These are phyloP conservation scores for Alternaria atra DNA, from an alignment of 2,329 filamentous ascomycete genomes.

Conservation along the genomic window DNA sequence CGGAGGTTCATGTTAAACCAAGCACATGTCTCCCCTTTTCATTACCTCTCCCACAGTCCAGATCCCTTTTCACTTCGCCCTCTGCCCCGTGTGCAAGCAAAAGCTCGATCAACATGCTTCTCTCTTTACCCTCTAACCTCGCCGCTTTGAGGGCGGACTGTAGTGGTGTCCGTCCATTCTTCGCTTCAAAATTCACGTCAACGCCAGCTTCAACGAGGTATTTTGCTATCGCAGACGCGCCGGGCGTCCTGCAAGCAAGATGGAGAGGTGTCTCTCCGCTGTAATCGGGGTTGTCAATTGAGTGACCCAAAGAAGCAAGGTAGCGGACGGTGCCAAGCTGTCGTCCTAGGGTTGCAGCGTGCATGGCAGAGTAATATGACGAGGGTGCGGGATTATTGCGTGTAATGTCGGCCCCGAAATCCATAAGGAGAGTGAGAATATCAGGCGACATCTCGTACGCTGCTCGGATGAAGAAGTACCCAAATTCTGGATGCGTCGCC, in stretches of 20 bases:
- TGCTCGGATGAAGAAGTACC: slow-evolving; percentile 40
- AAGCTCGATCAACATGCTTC: slow-evolving; percentile 42
- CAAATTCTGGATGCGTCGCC: slow-evolving; percentile 40
- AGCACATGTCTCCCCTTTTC: slow-evolving; percentile 34
- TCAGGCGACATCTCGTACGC: slow-evolving; percentile 38
- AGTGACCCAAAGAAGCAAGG: slow-evolving; percentile 36
- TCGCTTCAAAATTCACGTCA: slow-evolving; percentile 40
- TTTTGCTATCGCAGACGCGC: slow-evolving; percentile 36
- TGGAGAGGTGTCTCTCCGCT: slow-evolving; percentile 45
- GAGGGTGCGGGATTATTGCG: slow-evolving; percentile 21
- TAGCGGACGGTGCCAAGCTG: slow-evolving; percentile 39
- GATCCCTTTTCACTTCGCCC: slow-evolving; percentile 24
- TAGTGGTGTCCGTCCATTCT: slow-evolving; percentile 34
- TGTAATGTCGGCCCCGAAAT: slow-evolving; percentile 44
- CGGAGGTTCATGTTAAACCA: slow-evolving; percentile 20
- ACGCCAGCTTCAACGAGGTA: slow-evolving; percentile 42
- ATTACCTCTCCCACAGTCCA: slow-evolving; percentile 28
- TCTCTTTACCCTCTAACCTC: slow-evolving; percentile 34
- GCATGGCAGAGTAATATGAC: slow-evolving; percentile 36
- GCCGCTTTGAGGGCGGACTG: slow-evolving; percentile 31
- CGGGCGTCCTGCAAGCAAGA: slow-evolving; percentile 40
- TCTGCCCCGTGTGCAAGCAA: slow-evolving; percentile 42
- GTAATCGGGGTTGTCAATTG: slow-evolving; percentile 37
- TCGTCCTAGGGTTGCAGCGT: slow-evolving; percentile 40
- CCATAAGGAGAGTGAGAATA: slow-evolving; percentile 35